These are phyloP conservation scores for Wickerhamiella shivajii DNA, from an alignment of 805 yeast genomes.

Conservation along the genomic window DNA sequence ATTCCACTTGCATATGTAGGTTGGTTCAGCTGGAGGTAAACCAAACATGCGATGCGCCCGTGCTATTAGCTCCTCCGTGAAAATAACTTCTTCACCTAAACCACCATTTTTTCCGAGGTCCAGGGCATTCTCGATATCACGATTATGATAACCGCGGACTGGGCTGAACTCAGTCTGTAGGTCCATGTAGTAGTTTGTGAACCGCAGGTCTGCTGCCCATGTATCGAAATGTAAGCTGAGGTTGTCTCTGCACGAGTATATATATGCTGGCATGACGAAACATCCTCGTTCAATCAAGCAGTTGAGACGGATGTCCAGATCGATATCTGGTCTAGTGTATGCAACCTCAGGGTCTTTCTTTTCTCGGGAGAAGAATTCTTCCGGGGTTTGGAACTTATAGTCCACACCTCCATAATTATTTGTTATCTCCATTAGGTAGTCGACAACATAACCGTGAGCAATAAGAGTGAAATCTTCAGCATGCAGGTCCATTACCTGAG, in stretches of 20 bases:
- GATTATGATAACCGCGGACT: constrained; percentile 26
- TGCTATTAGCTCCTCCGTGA: constrained; percentile 9
- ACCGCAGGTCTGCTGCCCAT: constrained; percentile 66
- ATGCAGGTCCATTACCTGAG: constrained; percentile 45
- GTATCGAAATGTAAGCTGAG: constrained; percentile 47
- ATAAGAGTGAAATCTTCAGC: constrained; percentile 56
- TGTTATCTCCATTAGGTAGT: constrained; percentile 57
- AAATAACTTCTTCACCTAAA: constrained; percentile 11
- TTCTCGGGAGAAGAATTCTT: constrained; percentile 45
- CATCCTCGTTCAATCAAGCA: constrained; percentile 60
- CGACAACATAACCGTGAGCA: constrained; percentile 65
- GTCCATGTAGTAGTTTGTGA: constrained; percentile 83
- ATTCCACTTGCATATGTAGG: constrained; percentile 86
- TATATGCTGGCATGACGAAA: constrained; percentile 53
- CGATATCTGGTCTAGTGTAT: constrained; percentile 33
- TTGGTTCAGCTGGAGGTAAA: constrained; percentile 73
- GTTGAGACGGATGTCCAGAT: constrained; percentile 60
- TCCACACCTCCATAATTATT: constrained; percentile 87
- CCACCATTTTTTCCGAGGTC: constrained; percentile 12
- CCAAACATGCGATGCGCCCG: constrained; percentile 90
- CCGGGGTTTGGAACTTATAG: constrained; percentile 70
- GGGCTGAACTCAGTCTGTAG: constrained; percentile 63
- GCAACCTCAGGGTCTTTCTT: constrained; percentile 7
- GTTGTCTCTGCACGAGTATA: constrained; percentile 51
- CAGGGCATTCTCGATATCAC: constrained; percentile 10